Conservation (phyloP, 768 basidiomycete species). For the Trametes villosa region DNA sequence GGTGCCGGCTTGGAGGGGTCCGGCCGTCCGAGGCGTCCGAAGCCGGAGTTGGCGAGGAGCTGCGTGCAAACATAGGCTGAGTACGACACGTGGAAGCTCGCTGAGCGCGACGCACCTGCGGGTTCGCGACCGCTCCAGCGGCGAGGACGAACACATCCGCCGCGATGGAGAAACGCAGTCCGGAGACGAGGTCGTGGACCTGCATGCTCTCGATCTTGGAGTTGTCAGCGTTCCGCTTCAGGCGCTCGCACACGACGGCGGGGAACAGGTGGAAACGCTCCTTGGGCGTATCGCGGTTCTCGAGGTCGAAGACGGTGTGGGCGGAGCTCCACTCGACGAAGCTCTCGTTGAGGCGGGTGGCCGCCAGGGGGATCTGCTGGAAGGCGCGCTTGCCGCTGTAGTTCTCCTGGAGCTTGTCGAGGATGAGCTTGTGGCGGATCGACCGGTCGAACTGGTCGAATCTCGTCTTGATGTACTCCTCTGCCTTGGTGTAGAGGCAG, state of each 20-base stretch:
- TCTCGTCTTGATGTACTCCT: slow-evolving; percentile 26
- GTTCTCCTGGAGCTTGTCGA: slow-evolving; percentile 17
- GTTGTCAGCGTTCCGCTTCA: neutral
- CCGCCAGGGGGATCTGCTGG: slow-evolving; percentile 29
- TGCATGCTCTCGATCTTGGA: neutral
- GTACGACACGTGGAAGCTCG: too few relatives aligned
- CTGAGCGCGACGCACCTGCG: slow-evolving; percentile 23
- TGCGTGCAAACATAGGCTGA: neutral
- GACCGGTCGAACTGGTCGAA: slow-evolving; percentile 26
- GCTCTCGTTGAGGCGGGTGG: slow-evolving; percentile 23
- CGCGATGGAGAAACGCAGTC: neutral
- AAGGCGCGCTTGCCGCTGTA: slow-evolving; percentile 14
- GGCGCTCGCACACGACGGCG: slow-evolving; percentile 24
- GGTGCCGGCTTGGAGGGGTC: neutral
- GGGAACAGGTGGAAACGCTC: slow-evolving; percentile 23
- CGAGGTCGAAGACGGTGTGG: slow-evolving; percentile 20
- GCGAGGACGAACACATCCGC: slow-evolving; percentile 25
- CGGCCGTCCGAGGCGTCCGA: neutral
- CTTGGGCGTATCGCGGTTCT: neutral
- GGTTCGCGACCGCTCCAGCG: slow-evolving; percentile 25
- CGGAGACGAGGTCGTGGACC: neutral
- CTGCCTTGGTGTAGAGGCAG: slow-evolving; percentile 25
- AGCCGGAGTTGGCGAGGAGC: slow-evolving; percentile 26
- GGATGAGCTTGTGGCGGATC: slow-evolving; percentile 31
- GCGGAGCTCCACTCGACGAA: slow-evolving; percentile 32